Evolutionary conservation across 495 filamentous ascomycete species (phyloP), one percentile per base, ranked within the genome.

Genomic region (Penicillium turbatum): DNA sequence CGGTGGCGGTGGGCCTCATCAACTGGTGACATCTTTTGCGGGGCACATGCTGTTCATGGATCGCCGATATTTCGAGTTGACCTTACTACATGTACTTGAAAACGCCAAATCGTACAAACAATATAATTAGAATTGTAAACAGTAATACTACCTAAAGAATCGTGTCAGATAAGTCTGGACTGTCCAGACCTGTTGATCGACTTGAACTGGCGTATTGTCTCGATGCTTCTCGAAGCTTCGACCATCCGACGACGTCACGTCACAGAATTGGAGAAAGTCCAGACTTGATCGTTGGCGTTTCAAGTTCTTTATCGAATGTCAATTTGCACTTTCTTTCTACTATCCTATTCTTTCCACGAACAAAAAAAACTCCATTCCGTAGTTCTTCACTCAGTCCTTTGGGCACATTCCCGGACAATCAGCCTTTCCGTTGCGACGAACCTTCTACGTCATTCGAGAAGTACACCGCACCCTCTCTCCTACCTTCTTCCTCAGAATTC

Each of bases 401-500:
- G 26, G 35, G 35, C 35, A 16, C 16, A 37, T 42, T 31, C 6
- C n/a, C 37, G 38, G n/a, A 39, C 44, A 27, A 30, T 46, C 52
- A 53, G 39, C 34, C 9, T 34, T 30, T 42, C 48, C 17, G 12
- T 13, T n/a, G 46, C 53, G 35, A 12, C 11, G 68, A 71, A 70
- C 38, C 63, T 73, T 73, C 72, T 70, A 71, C 68, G 48, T 68
- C 68, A 68, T 73, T 76, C 72, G 65, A 68, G 70, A 61, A 60
- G 5, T 34, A 42, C 6, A 53, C 46, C 32, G 31, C 21, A 43
- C 43, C 44, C 37, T 51, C 37, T 48, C 34, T 27, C 21, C 13
- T 12, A 37, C 13, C 19, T n/a, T 15, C 29, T 44, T 43, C 48
- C 48, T 32, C 35, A 41, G 38, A 44, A 34, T 32, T 43, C 34